These are phyloP conservation scores for Sugiyamaella neomexicana DNA, from an alignment of 1,139 yeast genomes.

Conservation along the genomic window DNA sequence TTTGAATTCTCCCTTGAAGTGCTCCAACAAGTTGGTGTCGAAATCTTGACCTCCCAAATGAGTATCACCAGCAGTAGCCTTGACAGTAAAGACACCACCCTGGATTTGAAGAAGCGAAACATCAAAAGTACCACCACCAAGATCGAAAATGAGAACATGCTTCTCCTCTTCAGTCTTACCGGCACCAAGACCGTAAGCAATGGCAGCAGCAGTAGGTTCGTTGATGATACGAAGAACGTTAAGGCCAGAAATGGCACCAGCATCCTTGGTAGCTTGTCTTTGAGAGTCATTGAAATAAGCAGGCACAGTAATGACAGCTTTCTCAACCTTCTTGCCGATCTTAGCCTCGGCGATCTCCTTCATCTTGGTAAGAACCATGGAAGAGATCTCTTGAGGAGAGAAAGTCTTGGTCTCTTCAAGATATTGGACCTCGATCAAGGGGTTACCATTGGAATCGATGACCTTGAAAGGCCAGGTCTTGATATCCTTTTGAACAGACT, in stretches of 20 bases:
- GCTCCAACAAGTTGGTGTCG: conserved; percentile 77
- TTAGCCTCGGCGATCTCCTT: conserved; percentile 97
- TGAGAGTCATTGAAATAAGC: conserved; percentile 97
- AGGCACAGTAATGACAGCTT: conserved; percentile 95
- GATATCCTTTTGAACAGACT: conserved; percentile 90
- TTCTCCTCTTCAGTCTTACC: conserved; percentile 80
- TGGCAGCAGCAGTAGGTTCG: conserved; percentile 98
- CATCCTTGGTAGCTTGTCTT: conserved; percentile 98
- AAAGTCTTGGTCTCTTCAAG: conserved; percentile 90
- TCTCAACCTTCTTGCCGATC: conserved; percentile 89
- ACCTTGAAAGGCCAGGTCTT: conserved; percentile 98
- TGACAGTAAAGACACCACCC: conserved; percentile 95
- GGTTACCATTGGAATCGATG: conserved; percentile 80
- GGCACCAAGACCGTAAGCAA: conserved; percentile 97
- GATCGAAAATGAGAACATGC: conserved; percentile 87
- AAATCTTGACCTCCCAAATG: conserved; percentile 98
- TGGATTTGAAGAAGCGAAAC: conserved; percentile 89
- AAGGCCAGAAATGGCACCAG: conserved; percentile 96
- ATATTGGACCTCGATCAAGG: conserved; percentile 90
- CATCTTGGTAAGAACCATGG: conserved; percentile 97
- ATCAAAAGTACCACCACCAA: conserved; percentile 99
- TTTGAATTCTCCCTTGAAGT: conserved; percentile 80
- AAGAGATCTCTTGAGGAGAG: conserved; percentile 96
- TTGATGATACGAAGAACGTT: conserved; percentile 94
- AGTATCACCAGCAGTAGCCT: conserved; percentile 98